phyloP scores from a whole-genome alignment of 768 basidiomycete species.

The Tricholoma saponaceum region DNA sequence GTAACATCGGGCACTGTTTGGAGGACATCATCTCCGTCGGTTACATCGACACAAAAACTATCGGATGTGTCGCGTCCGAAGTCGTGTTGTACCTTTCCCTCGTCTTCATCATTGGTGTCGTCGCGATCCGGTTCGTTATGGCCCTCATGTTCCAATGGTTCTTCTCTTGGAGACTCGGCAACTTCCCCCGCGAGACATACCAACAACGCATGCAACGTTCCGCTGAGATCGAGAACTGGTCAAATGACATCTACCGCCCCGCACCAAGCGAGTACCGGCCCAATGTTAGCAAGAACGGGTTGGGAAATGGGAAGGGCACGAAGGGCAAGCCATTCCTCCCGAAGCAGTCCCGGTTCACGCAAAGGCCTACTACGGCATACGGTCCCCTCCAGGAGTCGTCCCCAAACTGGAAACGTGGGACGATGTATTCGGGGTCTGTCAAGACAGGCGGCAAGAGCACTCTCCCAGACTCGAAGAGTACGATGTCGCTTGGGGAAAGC shows the following conservation, averaged over 20 bases:
- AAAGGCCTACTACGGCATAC: conserved; percentile 60
- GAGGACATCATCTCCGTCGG: conserved; percentile 85
- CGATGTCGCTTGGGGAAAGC: conserved; percentile 69
- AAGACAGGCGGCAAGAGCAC: conserved; percentile 49
- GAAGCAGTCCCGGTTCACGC: conserved; percentile 69
- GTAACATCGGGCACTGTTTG: conserved; percentile 71
- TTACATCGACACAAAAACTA: conserved; percentile 90
- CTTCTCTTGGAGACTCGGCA: conserved; percentile 92
- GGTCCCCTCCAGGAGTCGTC: conserved; percentile 60
- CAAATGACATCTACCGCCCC: conserved; percentile 90
- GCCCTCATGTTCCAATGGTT: conserved; percentile 98
- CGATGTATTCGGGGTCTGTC: conserved; percentile 45
- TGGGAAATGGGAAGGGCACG: conserved; percentile 21
- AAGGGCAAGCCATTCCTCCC: conserved; percentile 60
- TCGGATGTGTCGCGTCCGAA: conserved; percentile 93
- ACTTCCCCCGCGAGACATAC: conserved; percentile 90
- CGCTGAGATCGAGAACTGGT: conserved; percentile 93
- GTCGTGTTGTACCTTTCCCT: conserved; percentile 95
- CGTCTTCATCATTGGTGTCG: conserved; percentile 96
- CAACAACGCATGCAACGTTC: conserved; percentile 88
- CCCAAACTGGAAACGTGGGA: conserved; percentile 54
- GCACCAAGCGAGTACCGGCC: conserved; percentile 91
- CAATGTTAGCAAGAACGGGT: conserved; percentile 75
- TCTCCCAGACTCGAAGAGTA: conserved; percentile 79
- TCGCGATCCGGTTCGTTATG: conserved; percentile 92